phyloP scores from a whole-genome alignment of 2,329 filamentous ascomycete species.

The Colletotrichum camelliae region DNA sequence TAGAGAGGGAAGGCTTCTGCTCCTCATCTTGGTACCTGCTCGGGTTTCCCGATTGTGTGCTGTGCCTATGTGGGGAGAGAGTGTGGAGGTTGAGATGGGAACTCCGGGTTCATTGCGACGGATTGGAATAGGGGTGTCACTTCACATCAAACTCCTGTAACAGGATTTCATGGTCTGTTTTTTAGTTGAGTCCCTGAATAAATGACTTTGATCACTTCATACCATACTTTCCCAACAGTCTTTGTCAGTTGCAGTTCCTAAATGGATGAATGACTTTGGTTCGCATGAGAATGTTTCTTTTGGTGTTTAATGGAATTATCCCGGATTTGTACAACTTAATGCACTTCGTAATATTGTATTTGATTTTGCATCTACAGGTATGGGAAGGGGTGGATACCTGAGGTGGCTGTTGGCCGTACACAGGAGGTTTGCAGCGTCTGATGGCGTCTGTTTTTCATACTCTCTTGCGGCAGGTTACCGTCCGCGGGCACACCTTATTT shows the following conservation, averaged over 20 bases:
- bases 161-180: not conserved
- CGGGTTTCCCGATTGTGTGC: too few relatives aligned
- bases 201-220: not conserved
- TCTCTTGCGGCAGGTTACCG: not conserved
- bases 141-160: too few relatives aligned
- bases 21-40: not conserved
- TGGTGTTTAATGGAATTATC: not conserved
- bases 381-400: not conserved
- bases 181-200: not conserved
- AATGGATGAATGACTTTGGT: not conserved
- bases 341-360: accelerated
- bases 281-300: not conserved
- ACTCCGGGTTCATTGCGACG: not conserved
- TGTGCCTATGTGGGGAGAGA: too few relatives aligned
- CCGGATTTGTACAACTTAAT: not conserved
- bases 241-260: not conserved
- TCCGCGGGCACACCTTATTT: not conserved
- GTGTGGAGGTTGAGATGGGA: not conserved
- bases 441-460: too few relatives aligned
- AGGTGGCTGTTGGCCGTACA: accelerated
- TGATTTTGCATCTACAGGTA: not conserved
- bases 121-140: not conserved
- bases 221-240: not conserved
- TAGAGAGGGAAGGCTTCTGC: not conserved
- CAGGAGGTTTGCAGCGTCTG: not conserved